Evolutionary conservation across 139 green algal genomes (phyloP).

Genomic region (Closterium sp.): DNA sequence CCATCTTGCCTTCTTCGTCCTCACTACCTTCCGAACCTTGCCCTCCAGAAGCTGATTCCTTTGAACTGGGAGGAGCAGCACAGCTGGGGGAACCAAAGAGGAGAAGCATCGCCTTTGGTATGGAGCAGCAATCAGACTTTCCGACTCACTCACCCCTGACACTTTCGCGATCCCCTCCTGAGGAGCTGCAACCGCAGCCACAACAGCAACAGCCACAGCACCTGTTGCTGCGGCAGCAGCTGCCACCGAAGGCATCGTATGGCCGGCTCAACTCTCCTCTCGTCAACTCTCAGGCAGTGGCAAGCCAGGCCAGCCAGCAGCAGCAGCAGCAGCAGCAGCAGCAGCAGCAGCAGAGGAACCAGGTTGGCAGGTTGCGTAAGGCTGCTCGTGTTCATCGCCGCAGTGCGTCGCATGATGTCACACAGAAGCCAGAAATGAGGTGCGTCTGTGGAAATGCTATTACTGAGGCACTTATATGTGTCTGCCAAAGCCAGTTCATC

Average conservation of each 20-base stretch:
- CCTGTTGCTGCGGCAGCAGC: neutral
- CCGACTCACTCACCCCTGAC: neutral
- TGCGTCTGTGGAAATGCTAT: neutral
- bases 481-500: neutral
- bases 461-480: neutral
- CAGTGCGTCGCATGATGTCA: neutral
- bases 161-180: neutral
- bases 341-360: neutral
- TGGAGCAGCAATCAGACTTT: neutral
- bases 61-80: neutral
- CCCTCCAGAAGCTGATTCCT: neutral
- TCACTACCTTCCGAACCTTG: neutral
- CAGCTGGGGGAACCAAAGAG: neutral
- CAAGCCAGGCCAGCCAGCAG: no score
- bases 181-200: neutral
- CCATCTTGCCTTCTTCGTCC: neutral
- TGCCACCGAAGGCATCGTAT: neutral
- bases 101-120: neutral
- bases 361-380: neutral
- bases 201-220: neutral
- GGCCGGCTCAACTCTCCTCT: neutral
- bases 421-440: neutral
- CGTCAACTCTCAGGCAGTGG: neutral
- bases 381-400: neutral
- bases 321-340: neutral